phyloP scores from a whole-genome alignment of 2,329 filamentous ascomycete genomes.

The Trichophyton rubrum region DNA sequence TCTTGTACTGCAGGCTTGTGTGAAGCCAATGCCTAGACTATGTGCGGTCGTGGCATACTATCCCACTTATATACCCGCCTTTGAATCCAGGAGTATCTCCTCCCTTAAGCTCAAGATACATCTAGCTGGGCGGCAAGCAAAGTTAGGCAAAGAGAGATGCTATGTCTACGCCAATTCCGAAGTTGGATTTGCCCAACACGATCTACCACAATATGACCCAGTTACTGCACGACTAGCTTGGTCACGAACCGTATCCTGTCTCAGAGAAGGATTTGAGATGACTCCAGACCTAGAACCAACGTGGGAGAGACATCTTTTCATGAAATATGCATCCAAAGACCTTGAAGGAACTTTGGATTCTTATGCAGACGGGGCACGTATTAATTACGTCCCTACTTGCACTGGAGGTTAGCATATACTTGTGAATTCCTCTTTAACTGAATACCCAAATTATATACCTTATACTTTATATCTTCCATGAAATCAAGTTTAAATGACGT shows the following conservation, averaged over 20 bases:
- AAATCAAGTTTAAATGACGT: neutral
- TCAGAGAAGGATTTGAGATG: constrained; percentile 48
- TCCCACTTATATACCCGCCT: constrained; percentile 44
- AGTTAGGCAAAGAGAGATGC: constrained; percentile 32
- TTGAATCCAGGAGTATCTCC: constrained; percentile 25
- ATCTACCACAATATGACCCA: constrained; percentile 55
- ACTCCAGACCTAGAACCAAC: constrained; percentile 21
- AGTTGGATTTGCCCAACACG: constrained; percentile 58
- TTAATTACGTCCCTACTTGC: constrained; percentile 24
- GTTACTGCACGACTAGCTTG: constrained; percentile 55
- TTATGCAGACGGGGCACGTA: constrained; percentile 17
- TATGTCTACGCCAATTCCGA: constrained; percentile 46
- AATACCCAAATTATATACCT: neutral
- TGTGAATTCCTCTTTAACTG: neutral
- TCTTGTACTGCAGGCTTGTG: constrained; percentile 45
- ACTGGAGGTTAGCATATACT: constrained; percentile 22
- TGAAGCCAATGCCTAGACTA: constrained; percentile 45
- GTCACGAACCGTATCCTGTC: constrained; percentile 48
- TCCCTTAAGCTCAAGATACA: constrained; percentile 37
- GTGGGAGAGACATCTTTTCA: constrained; percentile 20
- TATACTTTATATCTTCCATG: neutral
- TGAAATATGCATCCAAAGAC: constrained; percentile 19
- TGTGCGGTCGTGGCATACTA: constrained; percentile 53
- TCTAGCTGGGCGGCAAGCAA: constrained; percentile 37
- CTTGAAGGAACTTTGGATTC: constrained; percentile 24